Conservation (phyloP, 805 yeast species). For the Metschnikowia baotianmanensis region DNA sequence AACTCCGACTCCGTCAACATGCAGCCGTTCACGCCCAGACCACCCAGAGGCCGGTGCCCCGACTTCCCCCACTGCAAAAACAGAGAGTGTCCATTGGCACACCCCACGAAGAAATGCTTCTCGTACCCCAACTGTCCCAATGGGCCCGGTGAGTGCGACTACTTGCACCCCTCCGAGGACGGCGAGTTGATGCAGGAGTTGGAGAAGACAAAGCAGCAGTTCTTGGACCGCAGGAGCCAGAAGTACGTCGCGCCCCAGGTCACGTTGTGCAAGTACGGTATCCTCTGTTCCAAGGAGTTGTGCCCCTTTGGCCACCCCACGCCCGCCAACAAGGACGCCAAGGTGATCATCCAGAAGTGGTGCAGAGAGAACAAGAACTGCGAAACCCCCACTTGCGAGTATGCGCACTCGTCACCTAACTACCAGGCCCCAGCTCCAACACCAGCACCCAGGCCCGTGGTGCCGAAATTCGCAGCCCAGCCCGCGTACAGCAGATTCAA, state of each 20-base stretch:
- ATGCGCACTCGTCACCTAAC: slow-evolving; percentile 81
- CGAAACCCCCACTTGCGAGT: slow-evolving; percentile 56
- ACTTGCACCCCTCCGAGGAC: slow-evolving; percentile 83
- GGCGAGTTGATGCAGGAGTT: slow-evolving; percentile 66
- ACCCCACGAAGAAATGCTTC: slow-evolving; percentile 75
- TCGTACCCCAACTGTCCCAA: slow-evolving; percentile 77
- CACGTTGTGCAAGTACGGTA: slow-evolving; percentile 71
- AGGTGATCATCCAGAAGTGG: slow-evolving; percentile 69
- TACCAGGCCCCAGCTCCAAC: slow-evolving; percentile 31
- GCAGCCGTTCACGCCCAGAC: slow-evolving; percentile 39
- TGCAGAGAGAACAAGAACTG: slow-evolving; percentile 71
- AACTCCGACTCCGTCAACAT: slow-evolving; percentile 25
- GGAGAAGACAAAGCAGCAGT: slow-evolving; percentile 58
- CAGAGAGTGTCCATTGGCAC: slow-evolving; percentile 69
- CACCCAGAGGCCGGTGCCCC: slow-evolving; percentile 63
- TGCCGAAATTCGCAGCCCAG: slow-evolving; percentile 6
- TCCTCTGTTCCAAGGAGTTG: slow-evolving; percentile 67
- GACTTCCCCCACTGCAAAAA: slow-evolving; percentile 71
- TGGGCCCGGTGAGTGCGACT: slow-evolving; percentile 79
- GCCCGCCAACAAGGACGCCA: slow-evolving; percentile 73
- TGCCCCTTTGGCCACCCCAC: slow-evolving; percentile 94
- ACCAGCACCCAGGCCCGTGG: slow-evolving; percentile 14
- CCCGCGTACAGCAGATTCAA: slow-evolving; percentile 6
- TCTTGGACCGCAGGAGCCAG: slow-evolving; percentile 37
- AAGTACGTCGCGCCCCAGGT: slow-evolving; percentile 27